phyloP scores from a whole-genome alignment of 352 stramenopile species.

The Phytophthora foliorum region DNA sequence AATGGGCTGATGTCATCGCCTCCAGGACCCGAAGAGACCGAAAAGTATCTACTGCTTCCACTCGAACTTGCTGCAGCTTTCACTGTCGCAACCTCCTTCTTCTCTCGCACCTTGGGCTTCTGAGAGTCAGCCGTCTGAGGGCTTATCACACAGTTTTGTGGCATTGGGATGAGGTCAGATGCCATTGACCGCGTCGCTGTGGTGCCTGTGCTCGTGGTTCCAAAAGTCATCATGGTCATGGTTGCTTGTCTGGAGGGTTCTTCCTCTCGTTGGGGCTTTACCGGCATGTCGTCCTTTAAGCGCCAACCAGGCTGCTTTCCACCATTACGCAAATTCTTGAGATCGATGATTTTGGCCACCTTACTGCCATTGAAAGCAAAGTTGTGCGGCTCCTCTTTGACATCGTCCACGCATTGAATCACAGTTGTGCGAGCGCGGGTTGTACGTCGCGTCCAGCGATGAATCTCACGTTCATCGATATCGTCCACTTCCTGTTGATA shows the following conservation, averaged over 20 bases:
- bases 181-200: slow-evolving; percentile 36
- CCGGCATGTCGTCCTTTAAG: slow-evolving; percentile 2
- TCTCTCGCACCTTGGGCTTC: slow-evolving; percentile 7
- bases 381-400: slow-evolving; percentile 21
- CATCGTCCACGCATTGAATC: slow-evolving; percentile 36
- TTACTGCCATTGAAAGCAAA: slow-evolving; percentile 18
- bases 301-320: slow-evolving; percentile 20
- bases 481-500: slow-evolving; percentile 34
- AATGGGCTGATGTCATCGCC: slow-evolving; percentile 15
- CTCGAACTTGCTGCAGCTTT: slow-evolving; percentile 13
- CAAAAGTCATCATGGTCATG: slow-evolving; percentile 24
- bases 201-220: slow-evolving; percentile 28
- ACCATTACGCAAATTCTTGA: slow-evolving; percentile 38
- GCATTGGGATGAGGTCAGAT: slow-evolving; percentile 19
- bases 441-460: slow-evolving; percentile 27
- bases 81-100: neutral
- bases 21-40: slow-evolving; percentile 1
- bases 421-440: slow-evolving; percentile 45
- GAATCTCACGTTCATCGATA: slow-evolving; percentile 30
- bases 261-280: slow-evolving; percentile 14
- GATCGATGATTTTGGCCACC: slow-evolving; percentile 43
- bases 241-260: slow-evolving; percentile 9
- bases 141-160: slow-evolving; percentile 26
- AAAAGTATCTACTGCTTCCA: slow-evolving; percentile 3
- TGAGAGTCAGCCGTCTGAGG: slow-evolving; percentile 6